Base-by-base conservation (phyloP, 2,329 filamentous ascomycete genomes). In the Colletotrichum sp. region DNA sequence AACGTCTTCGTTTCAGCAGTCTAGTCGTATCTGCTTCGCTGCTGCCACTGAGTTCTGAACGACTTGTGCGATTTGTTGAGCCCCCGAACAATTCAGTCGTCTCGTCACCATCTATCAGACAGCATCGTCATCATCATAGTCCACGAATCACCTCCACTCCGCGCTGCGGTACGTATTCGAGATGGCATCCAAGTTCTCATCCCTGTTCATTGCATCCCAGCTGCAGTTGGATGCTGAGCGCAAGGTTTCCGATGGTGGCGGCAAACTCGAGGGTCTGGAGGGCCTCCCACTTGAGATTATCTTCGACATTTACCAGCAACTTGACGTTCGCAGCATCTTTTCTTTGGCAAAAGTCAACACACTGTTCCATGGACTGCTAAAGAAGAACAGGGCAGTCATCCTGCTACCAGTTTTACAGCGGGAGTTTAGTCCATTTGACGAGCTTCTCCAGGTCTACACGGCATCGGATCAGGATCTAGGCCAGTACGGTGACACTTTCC, bases 391-490 rank as follows among this genome's bases (percentile, higher is more conserved):
- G 79, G 78, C 83, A 2, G 79, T 81, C 1, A 86, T 91, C 26
- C 78, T 91, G 63, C 79, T 88, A 15, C 83, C 83, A 6, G 83
- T 89, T 49, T 80, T 90, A 7, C 78, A 80, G 62, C 81, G 81
- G 8, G 87, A 89, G 28, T 87, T 86, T 73, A 85, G 82, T 76
- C 90, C 84, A 2, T 83, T 89, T 39, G 84, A 87, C 21, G 85
- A 86, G 18, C 82, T 91, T 13, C 82, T 91, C 21, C 87, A 88
- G 72, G 79, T 89, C 21, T 85, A 88, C 71, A 89, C 86, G 13
- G 86, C 88, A 24, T 84, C 85, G 4, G 79, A 81, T 10, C 81
- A 81, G 5, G 87, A 89, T 70, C 77, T 87, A 13, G 70, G 79
- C 13, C 75, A 78, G 6, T 78, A 80, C 2, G 81, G 81, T 24